Percentiles rank a stretch among this genome's conserved stretches.
phyloP scores from a whole-genome alignment of 768 basidiomycete species.

The Russula virescens region DNA sequence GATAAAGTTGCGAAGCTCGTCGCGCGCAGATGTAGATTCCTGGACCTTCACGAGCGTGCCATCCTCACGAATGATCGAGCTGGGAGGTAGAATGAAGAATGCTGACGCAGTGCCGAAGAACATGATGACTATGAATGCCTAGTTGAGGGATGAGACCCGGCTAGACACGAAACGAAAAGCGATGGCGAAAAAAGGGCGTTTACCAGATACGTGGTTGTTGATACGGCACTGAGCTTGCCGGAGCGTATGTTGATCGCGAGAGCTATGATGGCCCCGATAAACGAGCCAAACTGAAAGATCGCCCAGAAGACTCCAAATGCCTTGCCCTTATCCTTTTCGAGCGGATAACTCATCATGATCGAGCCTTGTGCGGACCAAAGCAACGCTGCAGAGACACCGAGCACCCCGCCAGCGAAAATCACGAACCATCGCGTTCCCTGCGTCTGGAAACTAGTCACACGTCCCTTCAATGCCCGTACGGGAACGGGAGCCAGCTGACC shows the following conservation, averaged over 20 bases:
- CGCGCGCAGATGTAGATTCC: constrained; percentile 29
- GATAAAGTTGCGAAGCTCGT: constrained; percentile 30
- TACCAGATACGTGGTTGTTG: constrained; percentile 39
- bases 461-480: background rate
- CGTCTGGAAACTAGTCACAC: constrained; percentile 32
- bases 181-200: constrained; percentile 6
- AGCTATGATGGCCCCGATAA: constrained; percentile 41
- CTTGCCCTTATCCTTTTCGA: constrained; percentile 51
- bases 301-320: constrained; percentile 51
- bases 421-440: constrained; percentile 41
- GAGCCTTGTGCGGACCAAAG: constrained; percentile 50
- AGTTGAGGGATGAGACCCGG: background rate
- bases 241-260: constrained; percentile 38
- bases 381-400: constrained; percentile 46
- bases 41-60: constrained; percentile 38
- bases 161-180: background rate
- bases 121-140: constrained; percentile 44
- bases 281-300: constrained; percentile 40
- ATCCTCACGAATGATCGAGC: constrained; percentile 36
- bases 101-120: constrained; percentile 36
- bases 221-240: constrained; percentile 32
- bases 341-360: constrained; percentile 53
- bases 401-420: constrained; percentile 43
- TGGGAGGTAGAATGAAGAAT: constrained; percentile 35
- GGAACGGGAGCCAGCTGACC: background rate